Base-by-base conservation (phyloP, 768 basidiomycete species). In the Termitomyces sp. region DNA sequence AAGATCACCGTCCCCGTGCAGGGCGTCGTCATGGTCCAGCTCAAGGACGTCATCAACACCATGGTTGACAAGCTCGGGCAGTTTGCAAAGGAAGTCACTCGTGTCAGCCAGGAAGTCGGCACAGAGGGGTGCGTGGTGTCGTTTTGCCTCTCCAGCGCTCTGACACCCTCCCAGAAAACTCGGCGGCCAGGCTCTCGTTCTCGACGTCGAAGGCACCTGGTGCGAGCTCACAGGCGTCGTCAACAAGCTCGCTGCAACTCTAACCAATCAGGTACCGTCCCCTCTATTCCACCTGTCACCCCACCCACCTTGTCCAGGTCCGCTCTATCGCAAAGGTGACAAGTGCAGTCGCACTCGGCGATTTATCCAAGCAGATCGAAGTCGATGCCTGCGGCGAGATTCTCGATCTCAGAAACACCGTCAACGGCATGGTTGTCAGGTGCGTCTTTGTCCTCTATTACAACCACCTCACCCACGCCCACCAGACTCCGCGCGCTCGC, bases 381-480 rank as follows among this genome's bases (percentile, higher is more conserved):
- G 94, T 96, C 66, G 92, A 94, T 67, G 89, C 88, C 13, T 81
- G 87, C 28, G 95, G 95, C 20, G 95, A 98, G 74, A 96, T 98
- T 58, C 74, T 90, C 60, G 90, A 93, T 70, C 76, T 93, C 70
- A 93, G 81, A 70, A 82, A 81, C 63, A 83, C 82, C 30, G 82
- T 84, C 52, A 84, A 83, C 68, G 80, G 80, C 66, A 83, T 83
- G 82, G 82, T 83, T 8, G 75, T 81, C 56, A 67, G 80, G 75
- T 23, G 23, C 23, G 23, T 23, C 23, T 23, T 23, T 23, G 23
- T 23, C 23, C 23, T 23, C 23, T 23, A 23, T 23, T 23, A 23
- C 23, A 23, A 23, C 23, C 23, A 23, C 23, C 23, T 23, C 23
- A 23, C 23, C 23, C 23, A 23, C 23, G 1, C 23, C 23, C 23